Percentiles rank a stretch among this genome's conserved stretches.
phyloP scores from a whole-genome alignment of 768 basidiomycete species.

The Tylopilus rubrobrunneus region DNA sequence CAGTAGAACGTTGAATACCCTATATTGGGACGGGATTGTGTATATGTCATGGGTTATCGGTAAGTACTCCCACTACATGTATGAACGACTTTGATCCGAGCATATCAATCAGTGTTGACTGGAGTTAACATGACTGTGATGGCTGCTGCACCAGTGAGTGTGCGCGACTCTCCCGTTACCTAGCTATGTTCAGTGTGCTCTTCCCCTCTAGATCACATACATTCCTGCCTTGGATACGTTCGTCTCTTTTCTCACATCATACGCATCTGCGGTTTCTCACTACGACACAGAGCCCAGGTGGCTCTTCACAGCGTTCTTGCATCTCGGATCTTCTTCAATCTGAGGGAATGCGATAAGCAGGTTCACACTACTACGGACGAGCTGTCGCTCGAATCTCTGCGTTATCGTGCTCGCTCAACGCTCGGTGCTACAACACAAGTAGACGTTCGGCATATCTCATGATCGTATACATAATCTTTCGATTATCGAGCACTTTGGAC shows the following conservation, averaged over 20 bases:
- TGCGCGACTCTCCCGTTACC: background rate
- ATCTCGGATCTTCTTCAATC: slow-evolving; percentile 28
- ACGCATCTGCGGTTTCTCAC: slow-evolving; percentile 2
- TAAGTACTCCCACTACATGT: background rate
- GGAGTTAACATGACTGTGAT: slow-evolving; percentile 13
- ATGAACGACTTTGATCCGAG: background rate
- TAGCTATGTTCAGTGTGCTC: background rate
- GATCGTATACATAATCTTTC: background rate
- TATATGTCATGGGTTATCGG: slow-evolving; percentile 25
- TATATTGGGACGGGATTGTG: slow-evolving; percentile 27
- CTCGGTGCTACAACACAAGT: background rate
- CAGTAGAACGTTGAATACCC: slow-evolving; percentile 17
- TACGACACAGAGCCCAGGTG: slow-evolving; percentile 23
- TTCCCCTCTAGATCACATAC: slow-evolving; percentile 1
- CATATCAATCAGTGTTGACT: slow-evolving; percentile 10
- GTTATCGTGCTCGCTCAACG: background rate
- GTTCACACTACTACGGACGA: background rate
- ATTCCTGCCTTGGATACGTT: slow-evolving; percentile 20
- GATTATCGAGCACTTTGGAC: background rate
- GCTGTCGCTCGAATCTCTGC: slow-evolving; percentile 7
- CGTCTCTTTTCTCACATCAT: slow-evolving; percentile 2
- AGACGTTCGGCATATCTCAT: background rate
- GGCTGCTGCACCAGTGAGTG: slow-evolving; percentile 20
- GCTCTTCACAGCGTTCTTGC: slow-evolving; percentile 25
- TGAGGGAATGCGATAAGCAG: slow-evolving; percentile 15